phyloP scores from a whole-genome alignment of 768 basidiomycete species.

The Russula earlei region DNA sequence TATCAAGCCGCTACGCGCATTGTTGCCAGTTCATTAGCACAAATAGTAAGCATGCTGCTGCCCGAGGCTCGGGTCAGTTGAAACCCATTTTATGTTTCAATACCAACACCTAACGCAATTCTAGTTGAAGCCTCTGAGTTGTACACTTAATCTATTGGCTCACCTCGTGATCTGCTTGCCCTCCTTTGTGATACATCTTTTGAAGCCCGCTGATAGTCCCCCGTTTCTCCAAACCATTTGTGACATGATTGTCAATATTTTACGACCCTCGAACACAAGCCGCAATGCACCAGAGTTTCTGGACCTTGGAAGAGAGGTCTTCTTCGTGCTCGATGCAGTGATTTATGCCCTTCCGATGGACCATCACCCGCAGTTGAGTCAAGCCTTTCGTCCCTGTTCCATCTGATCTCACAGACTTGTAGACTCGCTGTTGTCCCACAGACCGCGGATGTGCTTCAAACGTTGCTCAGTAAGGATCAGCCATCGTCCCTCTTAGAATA shows the following conservation, averaged over 20 bases:
- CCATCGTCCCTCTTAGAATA: conserved; percentile 39
- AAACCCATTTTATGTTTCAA: not conserved
- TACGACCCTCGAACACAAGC: conserved; percentile 9
- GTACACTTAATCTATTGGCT: conserved; percentile 14
- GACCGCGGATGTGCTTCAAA: conserved; percentile 34
- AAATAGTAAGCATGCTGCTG: conserved; percentile 11
- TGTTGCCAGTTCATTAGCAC: conserved; percentile 7
- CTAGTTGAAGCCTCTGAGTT: conserved; percentile 11
- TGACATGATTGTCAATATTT: conserved; percentile 5
- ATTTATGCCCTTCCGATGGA: conserved; percentile 10
- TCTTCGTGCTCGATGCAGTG: conserved; percentile 10
- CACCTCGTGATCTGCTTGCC: conserved; percentile 15
- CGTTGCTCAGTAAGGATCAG: conserved; percentile 42
- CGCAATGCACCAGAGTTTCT: not conserved
- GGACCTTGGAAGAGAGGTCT: conserved; percentile 10
- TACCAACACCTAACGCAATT: not conserved
- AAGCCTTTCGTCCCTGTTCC: not conserved
- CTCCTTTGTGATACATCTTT: conserved; percentile 2
- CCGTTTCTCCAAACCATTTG: conserved; percentile 12
- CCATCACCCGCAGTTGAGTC: conserved; percentile 8
- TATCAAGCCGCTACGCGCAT: conserved; percentile 2
- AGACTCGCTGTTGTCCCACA: conserved; percentile 31
- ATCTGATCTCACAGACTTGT: conserved; percentile 23
- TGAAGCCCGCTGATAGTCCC: conserved; percentile 3
- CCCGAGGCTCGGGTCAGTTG: conserved; percentile 10